phyloP scores from a whole-genome alignment of 306 rosid species.

The Quercus ilex region DNA sequence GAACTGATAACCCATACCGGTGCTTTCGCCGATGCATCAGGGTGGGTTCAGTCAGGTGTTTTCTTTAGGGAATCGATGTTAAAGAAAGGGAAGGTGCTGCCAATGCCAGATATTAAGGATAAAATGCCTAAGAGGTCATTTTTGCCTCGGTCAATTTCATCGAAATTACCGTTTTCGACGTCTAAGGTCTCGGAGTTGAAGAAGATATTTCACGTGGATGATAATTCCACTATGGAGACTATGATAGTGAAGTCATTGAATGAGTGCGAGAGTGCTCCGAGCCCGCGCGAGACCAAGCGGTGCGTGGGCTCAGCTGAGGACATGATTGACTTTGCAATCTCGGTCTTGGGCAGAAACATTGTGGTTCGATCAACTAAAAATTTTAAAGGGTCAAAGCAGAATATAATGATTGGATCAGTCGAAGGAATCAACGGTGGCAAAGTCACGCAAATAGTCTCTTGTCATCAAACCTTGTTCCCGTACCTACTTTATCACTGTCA shows the following conservation, averaged over 20 bases:
- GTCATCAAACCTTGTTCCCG: too few species aligned
- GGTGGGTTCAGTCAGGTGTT: too few species aligned
- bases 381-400: too few species aligned
- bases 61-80: too few species aligned
- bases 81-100: too few species aligned
- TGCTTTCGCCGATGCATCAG: too few species aligned
- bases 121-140: constrained; percentile 59
- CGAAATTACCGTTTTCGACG: constrained; percentile 69
- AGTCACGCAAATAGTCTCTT: constrained; percentile 37
- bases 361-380: too few species aligned
- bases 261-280: constrained; percentile 78
- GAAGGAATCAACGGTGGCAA: constrained; percentile 49
- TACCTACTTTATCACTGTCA: constrained; percentile 48
- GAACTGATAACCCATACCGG: too few species aligned
- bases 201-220: constrained; percentile 59
- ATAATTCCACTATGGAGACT: constrained; percentile 73
- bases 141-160: too few species aligned
- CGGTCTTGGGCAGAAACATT: too few species aligned
- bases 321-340: too few species aligned
- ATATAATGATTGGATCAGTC: too few species aligned
- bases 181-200: constrained; percentile 58
- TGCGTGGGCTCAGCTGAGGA: constrained; percentile 68
- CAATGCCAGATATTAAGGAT: constrained; percentile 33
- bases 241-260: constrained; percentile 52
- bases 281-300: constrained; percentile 73